Conservation (phyloP, 768 basidiomycete species). For the Agrocybe praecox region DNA sequence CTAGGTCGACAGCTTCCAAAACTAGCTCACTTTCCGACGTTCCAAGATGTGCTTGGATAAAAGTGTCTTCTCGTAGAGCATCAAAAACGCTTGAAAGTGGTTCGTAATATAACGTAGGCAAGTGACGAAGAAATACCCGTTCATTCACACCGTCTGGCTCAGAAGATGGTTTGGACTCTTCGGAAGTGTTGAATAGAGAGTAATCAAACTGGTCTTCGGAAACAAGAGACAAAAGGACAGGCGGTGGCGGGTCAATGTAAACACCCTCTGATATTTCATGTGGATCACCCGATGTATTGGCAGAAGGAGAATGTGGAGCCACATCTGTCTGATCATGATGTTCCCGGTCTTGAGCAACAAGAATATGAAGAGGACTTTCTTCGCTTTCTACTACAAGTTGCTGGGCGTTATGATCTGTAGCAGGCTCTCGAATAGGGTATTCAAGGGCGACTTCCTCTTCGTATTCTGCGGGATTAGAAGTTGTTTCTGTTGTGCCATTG, state of each 20-base stretch:
- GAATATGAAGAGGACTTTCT: not conserved
- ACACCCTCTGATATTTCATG: constrained; percentile 67
- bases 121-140: constrained; percentile 58
- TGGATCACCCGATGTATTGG: constrained; percentile 38
- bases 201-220: constrained; percentile 39
- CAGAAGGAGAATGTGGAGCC: constrained; percentile 1
- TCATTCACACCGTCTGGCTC: constrained; percentile 16
- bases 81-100: constrained; percentile 71
- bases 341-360: not conserved
- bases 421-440: not conserved
- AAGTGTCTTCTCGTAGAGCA: constrained; percentile 66
- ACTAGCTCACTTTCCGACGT: constrained; percentile 63
- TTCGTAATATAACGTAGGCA: constrained; percentile 78
- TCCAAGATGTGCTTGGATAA: constrained; percentile 46
- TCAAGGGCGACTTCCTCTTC: not conserved
- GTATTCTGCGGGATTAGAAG: not conserved
- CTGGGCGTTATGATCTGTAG: not conserved
- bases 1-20: constrained; percentile 71
- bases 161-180: constrained; percentile 26
- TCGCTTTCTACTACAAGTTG: not conserved
- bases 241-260: constrained; percentile 75
- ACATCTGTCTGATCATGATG: not conserved
- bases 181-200: constrained; percentile 61
- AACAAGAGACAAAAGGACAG: constrained; percentile 56
- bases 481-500: not conserved